phyloP scores from a whole-genome alignment of 805 yeast genomes.

The Ogataea nitratoaversa region DNA sequence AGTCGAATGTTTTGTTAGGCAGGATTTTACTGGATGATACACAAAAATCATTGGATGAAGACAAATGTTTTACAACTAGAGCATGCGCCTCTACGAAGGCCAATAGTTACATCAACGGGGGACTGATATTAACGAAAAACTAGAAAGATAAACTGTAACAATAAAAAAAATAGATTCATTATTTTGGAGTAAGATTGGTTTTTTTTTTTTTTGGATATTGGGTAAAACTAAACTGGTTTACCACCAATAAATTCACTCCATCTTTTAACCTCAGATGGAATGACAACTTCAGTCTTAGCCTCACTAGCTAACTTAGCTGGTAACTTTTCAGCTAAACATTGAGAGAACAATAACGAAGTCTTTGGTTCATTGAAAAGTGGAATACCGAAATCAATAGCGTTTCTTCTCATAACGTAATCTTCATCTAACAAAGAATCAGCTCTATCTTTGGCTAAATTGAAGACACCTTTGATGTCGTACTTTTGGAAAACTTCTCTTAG shows the following conservation, averaged over 20 bases:
- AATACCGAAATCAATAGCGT: constrained; percentile 96
- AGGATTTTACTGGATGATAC: too few relatives aligned
- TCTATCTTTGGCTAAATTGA: constrained; percentile 86
- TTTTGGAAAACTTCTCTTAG: constrained; percentile 90
- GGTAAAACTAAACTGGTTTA: constrained; percentile 78
- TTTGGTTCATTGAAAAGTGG: constrained; percentile 96
- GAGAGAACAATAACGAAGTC: constrained; percentile 82
- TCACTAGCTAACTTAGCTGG: constrained; percentile 49
- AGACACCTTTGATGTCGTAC: constrained; percentile 78
- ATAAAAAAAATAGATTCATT: not conserved
- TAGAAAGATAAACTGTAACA: not conserved
- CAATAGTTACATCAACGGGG: too few relatives aligned
- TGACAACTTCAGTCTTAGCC: constrained; percentile 38
- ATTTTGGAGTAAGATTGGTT: not conserved
- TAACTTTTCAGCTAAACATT: constrained; percentile 71
- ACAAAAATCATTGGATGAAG: too few relatives aligned
- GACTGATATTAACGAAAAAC: not conserved
- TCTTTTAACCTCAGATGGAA: constrained; percentile 85
- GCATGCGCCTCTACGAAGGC: too few relatives aligned
- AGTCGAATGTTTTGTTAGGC: too few relatives aligned
- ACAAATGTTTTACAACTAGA: too few relatives aligned
- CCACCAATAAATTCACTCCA: constrained; percentile 98
- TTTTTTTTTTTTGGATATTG: not conserved
- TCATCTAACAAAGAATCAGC: constrained; percentile 82
- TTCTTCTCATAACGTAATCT: constrained; percentile 98